These are phyloP conservation scores for Rhodamnia argentea DNA, from an alignment of 345 rosid genomes.

Conservation along the genomic window DNA sequence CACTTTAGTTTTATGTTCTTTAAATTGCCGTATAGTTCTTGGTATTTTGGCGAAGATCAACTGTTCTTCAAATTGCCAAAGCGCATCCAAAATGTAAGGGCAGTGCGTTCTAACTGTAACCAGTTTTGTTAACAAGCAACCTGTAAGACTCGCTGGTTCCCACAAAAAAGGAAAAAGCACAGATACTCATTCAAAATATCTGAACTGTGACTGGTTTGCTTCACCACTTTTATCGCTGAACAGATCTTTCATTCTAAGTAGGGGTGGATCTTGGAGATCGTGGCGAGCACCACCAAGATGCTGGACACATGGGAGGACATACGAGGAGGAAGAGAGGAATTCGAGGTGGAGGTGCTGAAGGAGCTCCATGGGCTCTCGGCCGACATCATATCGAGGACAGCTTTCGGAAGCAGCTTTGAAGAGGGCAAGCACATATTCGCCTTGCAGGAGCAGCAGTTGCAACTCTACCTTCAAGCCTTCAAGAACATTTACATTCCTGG, in stretches of 20 bases:
- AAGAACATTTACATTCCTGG: conserved; percentile 69
- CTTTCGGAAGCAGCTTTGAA: conserved; percentile 69
- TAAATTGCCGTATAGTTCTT: background rate
- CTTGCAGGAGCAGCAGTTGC: conserved; percentile 61
- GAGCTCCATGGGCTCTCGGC: conserved; percentile 55
- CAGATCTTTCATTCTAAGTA: background rate
- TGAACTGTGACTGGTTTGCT: background rate
- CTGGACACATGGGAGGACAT: conserved; percentile 57
- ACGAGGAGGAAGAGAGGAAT: conserved; percentile 37
- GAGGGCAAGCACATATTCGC: conserved; percentile 64
- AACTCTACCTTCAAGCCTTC: conserved; percentile 36
- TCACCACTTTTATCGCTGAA: background rate
- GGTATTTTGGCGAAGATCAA: background rate
- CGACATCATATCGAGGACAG: conserved; percentile 69
- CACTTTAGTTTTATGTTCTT: background rate
- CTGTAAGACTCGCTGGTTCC: background rate
- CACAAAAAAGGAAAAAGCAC: background rate
- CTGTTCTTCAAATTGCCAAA: background rate
- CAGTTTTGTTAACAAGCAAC: background rate
- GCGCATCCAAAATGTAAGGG: background rate
- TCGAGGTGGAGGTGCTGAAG: conserved; percentile 53
- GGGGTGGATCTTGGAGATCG: conserved; percentile 76
- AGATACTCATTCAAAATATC: background rate
- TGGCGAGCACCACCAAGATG: conserved; percentile 34
- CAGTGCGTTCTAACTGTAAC: background rate